Evolutionary conservation across 1,139 yeast species (phyloP).

Genomic region (Diutina siamensis): DNA sequence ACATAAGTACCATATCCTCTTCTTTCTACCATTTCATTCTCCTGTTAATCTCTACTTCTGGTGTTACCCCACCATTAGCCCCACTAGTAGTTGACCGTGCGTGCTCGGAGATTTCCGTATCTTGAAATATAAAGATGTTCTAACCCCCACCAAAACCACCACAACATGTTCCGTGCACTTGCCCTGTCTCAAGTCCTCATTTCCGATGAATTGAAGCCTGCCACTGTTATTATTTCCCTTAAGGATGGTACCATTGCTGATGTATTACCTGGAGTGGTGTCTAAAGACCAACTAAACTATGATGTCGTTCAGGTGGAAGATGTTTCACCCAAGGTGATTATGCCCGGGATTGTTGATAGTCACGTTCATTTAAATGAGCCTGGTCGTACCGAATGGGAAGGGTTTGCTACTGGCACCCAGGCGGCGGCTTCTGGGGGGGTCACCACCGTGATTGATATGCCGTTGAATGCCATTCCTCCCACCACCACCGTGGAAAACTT

Average conservation of each 20-base stretch:
- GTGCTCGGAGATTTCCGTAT: not conserved
- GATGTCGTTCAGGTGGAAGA: constrained; percentile 32
- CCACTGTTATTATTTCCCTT: constrained; percentile 55
- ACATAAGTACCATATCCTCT: no score
- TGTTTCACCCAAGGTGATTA: constrained; percentile 52
- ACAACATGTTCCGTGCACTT: constrained; percentile 47
- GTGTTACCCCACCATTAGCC: no score
- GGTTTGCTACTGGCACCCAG: constrained; percentile 12
- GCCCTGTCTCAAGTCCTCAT: constrained; percentile 56
- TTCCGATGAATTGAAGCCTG: constrained; percentile 39
- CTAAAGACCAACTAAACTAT: constrained; percentile 32
- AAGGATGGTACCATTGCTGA: constrained; percentile 56
- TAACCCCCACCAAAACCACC: not conserved
- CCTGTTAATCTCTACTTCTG: no score
- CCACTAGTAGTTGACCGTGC: no score
- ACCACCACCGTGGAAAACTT: constrained; percentile 77
- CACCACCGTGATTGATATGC: constrained; percentile 94
- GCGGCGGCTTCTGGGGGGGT: constrained; percentile 57
- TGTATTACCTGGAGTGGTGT: constrained; percentile 26
- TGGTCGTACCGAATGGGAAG: constrained; percentile 13
- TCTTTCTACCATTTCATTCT: no score
- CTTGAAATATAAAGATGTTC: not conserved
- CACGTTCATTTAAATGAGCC: constrained; percentile 28
- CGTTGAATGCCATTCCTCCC: constrained; percentile 90
- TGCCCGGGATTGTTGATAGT: constrained; percentile 89